phyloP scores from a whole-genome alignment of 495 filamentous ascomycete species.

The Hypoxylon rickii region DNA sequence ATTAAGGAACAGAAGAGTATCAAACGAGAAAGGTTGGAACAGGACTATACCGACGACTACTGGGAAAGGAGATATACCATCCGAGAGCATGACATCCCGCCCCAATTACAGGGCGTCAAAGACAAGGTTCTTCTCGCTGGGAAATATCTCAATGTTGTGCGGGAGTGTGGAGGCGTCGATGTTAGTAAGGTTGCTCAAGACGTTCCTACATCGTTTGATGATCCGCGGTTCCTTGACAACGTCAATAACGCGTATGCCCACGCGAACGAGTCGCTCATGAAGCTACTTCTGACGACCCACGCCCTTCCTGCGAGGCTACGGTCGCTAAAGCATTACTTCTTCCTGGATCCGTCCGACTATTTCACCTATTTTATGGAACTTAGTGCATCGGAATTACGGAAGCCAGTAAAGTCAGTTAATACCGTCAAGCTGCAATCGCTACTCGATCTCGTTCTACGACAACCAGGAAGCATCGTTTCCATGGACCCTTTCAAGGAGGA shows the following conservation, averaged over 20 bases:
- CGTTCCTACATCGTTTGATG: conserved; percentile 89
- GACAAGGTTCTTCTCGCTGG: conserved; percentile 94
- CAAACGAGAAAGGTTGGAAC: conserved; percentile 82
- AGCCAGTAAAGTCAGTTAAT: conserved; percentile 85
- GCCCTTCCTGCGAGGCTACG: conserved; percentile 81
- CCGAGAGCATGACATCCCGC: conserved; percentile 85
- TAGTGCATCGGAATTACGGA: conserved; percentile 81
- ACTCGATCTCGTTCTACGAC: conserved; percentile 89
- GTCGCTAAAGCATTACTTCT: conserved; percentile 98
- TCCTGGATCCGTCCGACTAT: conserved; percentile 95
- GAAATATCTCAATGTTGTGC: conserved; percentile 96
- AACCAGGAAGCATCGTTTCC: conserved; percentile 91
- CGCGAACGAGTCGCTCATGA: conserved; percentile 91
- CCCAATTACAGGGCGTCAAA: conserved; percentile 87
- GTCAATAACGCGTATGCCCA: conserved; percentile 93
- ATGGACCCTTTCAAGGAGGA: conserved; percentile 97
- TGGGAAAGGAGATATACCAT: conserved; percentile 98
- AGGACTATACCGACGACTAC: conserved; percentile 98
- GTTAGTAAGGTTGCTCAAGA: conserved; percentile 87
- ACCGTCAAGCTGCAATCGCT: conserved; percentile 90
- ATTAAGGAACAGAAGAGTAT: conserved; percentile 97
- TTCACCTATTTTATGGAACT: conserved; percentile 97
- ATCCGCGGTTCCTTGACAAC: conserved; percentile 88
- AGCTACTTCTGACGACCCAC: conserved; percentile 89
- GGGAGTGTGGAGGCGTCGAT: conserved; percentile 95